Conservation (phyloP, 352 stramenopile genomes). For the Globisporangium viniferum region DNA sequence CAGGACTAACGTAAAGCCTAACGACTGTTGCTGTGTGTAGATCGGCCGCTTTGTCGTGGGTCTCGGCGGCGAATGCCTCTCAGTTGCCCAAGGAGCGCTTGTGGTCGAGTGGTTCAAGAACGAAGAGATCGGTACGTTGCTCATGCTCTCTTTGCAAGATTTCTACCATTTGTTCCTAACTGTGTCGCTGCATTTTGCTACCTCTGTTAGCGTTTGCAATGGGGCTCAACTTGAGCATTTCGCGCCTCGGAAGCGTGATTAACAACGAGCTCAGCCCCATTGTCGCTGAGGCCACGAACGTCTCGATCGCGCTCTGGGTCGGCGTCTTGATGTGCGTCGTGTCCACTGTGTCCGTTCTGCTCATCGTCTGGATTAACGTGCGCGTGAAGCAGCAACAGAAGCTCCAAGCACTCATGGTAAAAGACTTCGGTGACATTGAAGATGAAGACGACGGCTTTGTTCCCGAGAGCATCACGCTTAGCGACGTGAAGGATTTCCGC, state of each 20-base stretch:
- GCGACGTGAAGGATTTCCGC: slow-evolving; percentile 75
- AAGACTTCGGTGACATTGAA: slow-evolving; percentile 11
- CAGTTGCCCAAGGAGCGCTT: slow-evolving; percentile 87
- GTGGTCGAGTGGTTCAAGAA: slow-evolving; percentile 93
- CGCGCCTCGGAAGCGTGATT: slow-evolving; percentile 88
- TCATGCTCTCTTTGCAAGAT: neutral
- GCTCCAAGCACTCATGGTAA: slow-evolving; percentile 4
- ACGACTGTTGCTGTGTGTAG: neutral
- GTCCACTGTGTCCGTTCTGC: slow-evolving; percentile 61
- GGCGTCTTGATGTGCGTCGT: slow-evolving; percentile 78
- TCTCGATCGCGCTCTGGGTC: slow-evolving; percentile 83
- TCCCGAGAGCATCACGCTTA: slow-evolving; percentile 53
- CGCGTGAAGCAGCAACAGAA: slow-evolving; percentile 22
- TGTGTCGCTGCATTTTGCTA: neutral
- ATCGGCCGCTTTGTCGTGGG: slow-evolving; percentile 89
- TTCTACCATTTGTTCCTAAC: neutral
- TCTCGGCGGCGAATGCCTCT: slow-evolving; percentile 89
- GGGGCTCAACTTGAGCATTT: slow-evolving; percentile 89
- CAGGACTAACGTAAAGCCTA: no score
- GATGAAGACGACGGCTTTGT: neutral
- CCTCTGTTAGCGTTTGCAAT: slow-evolving; percentile 76
- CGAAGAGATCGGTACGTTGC: slow-evolving; percentile 67
- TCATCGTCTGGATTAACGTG: slow-evolving; percentile 83
- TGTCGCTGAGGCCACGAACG: slow-evolving; percentile 60
- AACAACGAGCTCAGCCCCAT: slow-evolving; percentile 89